Evolutionary conservation across 2,329 filamentous ascomycete genomes (phyloP), one percentile per base, ranked within the genome.

Genomic region (Alternaria conjuncta): DNA sequence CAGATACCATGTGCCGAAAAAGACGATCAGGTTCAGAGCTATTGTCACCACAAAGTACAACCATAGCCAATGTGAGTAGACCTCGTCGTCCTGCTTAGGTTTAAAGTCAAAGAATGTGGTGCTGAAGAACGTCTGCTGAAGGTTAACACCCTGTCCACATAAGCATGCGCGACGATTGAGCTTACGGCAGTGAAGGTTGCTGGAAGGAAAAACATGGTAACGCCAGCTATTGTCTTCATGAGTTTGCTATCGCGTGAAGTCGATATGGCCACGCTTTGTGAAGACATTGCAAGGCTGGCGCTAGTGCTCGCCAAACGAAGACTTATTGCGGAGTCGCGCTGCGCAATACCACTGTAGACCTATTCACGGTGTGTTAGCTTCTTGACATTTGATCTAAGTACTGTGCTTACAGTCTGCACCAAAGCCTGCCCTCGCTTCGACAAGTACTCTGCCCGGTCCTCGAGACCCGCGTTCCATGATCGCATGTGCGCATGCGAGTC

Each of bases 191-290:
- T 67, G 18, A 74, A 74, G 2, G 72, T 76, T 11, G 69, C 71
- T 1, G 71, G 73, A 0, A 76, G 56, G 47, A 75, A 75, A n/a
- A 74, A 59, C 3, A 74, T 60, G 0, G 73, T 76, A 25, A 76
- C 66, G 0, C 62, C 69, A 4, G 69, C 63, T 10, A 76, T 76
- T 13, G 69, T 60, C 3, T 59, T 66, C 73, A 75, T 75, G 1
- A 67, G 45, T 0, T 61, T 62, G 26, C 68, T 70, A 25, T 75
- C 73, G 20, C 66, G 45, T 2, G 65, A 66, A 3, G 70, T 69
- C 1, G 64, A 54, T 10, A 71, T 46, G 5, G 57, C 57, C 12
- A 72, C 28, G 7, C 46, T 49, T 47, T 68, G 67, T 18, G 70
- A 71, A n/a, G 57, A 58, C 25, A 67, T 25, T 7, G 71, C 67